Conservation (phyloP, 2,329 filamentous ascomycete species). For the Fusarium sp. region DNA sequence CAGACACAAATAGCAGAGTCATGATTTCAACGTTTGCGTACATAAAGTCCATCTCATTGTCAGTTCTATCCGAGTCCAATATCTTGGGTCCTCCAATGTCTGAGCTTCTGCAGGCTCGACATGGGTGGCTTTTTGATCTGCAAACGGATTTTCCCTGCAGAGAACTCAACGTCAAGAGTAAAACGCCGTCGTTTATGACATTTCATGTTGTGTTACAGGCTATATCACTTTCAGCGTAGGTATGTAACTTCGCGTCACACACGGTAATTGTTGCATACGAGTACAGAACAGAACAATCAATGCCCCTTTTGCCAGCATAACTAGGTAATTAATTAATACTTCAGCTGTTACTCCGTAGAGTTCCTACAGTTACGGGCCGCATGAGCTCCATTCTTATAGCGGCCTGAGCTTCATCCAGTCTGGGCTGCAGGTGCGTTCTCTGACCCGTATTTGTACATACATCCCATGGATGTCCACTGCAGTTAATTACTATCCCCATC, state of each 20-base stretch:
- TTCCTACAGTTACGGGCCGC: slow-evolving; percentile 20
- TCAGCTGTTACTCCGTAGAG: slow-evolving; percentile 2
- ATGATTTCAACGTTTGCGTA: slow-evolving; percentile 28
- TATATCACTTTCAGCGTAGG: not conserved
- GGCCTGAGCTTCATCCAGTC: slow-evolving; percentile 32
- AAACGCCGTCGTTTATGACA: slow-evolving; percentile 23
- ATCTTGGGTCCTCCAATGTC: not conserved
- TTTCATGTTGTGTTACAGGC: slow-evolving; percentile 28
- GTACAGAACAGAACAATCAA: slow-evolving; percentile 10
- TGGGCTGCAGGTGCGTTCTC: not conserved
- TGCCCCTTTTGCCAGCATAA: slow-evolving; percentile 10
- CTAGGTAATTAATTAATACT: not conserved
- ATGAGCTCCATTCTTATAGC: slow-evolving; percentile 19
- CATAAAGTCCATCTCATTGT: not conserved
- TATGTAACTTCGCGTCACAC: not conserved
- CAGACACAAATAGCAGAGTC: not conserved
- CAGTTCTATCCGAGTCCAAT: not conserved
- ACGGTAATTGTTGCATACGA: slow-evolving; percentile 3
- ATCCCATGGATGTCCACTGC: not conserved
- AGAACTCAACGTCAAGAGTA: slow-evolving; percentile 1
- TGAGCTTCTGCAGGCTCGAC: slow-evolving; percentile 30
- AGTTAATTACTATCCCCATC: slow-evolving; percentile 19
- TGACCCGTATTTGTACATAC: not conserved
- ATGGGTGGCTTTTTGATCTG: slow-evolving; percentile 36
- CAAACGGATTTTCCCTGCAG: slow-evolving; percentile 33